Conservation (phyloP, 177 flowering plant genomes). For the Vitis hybrid region DNA sequence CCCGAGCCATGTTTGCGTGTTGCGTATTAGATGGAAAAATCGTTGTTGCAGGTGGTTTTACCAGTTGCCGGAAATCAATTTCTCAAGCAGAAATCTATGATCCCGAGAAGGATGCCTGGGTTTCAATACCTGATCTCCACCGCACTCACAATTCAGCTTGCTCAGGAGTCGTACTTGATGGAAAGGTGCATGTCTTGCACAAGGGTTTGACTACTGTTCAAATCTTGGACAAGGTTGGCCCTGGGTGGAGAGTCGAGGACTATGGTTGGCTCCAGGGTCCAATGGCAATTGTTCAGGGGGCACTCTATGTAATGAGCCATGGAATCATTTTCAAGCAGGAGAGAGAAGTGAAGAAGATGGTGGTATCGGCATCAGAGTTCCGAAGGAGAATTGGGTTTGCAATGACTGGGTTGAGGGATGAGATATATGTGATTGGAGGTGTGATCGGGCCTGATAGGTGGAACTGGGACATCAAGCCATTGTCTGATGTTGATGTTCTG, state of each 20-base stretch:
- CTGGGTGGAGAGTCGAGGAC: constrained; percentile 68
- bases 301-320: constrained; percentile 72
- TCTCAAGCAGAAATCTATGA: constrained; percentile 87
- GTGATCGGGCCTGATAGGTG: constrained; percentile 72
- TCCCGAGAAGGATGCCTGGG: constrained; percentile 80
- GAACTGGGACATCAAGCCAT: constrained; percentile 62
- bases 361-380: constrained; percentile 69
- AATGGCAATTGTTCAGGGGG: constrained; percentile 72
- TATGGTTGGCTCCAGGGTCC: constrained; percentile 86
- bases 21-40: constrained; percentile 81
- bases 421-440: constrained; percentile 85
- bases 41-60: constrained; percentile 92
- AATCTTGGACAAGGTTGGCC: constrained; percentile 46
- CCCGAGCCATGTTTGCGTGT: constrained; percentile 97
- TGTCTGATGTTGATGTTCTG: constrained; percentile 75
- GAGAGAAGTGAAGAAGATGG: constrained; percentile 41
- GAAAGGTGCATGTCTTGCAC: constrained; percentile 82
- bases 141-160: constrained; percentile 80
- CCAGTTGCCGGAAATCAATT: constrained; percentile 73
- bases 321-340: constrained; percentile 64
- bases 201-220: constrained; percentile 91
- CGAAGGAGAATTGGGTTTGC: constrained; percentile 72
- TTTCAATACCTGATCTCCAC: constrained; percentile 70
- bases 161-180: constrained; percentile 66
- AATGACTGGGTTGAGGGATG: constrained; percentile 66